Evolutionary conservation across 257 asterid genomes (phyloP).

Genomic region (Avicennia marina): DNA sequence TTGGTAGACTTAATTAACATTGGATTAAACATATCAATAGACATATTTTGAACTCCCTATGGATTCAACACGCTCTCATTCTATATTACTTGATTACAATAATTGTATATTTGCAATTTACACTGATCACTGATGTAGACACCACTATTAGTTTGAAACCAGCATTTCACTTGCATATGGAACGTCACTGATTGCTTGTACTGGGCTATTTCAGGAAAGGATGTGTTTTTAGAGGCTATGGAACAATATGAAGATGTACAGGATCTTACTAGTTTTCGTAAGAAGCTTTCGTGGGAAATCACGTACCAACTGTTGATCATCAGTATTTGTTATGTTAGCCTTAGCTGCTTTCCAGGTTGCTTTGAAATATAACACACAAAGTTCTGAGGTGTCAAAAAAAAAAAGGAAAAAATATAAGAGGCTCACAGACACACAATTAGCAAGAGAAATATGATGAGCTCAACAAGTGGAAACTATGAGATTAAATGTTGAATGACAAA

Average conservation of each 20-base stretch:
- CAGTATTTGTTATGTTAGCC: conserved; percentile 52
- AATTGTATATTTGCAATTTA: no score
- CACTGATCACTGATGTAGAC: conserved; percentile 95
- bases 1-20: no score
- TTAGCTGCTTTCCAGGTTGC: conserved; percentile 74
- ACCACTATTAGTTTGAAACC: conserved; percentile 81
- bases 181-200: conserved; percentile 27
- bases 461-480: conserved; percentile 75
- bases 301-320: conserved; percentile 7
- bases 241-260: conserved; percentile 86
- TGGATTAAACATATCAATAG: no score
- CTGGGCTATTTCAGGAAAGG: conserved; percentile 99
- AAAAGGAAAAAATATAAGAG: no score
- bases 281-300: background rate
- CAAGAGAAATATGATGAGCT: conserved; percentile 67
- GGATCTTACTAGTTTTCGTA: conserved; percentile 16
- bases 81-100: no score
- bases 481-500: conserved; percentile 78
- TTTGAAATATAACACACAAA: conserved; percentile 72
- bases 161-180: conserved; percentile 24
- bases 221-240: conserved; percentile 92
- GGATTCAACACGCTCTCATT: no score
- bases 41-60: no score
- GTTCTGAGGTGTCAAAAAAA: conserved; percentile 83
- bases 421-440: conserved; percentile 69